Conservation (phyloP, 148 eudicot genomes). For the Persicaria maculosa region DNA sequence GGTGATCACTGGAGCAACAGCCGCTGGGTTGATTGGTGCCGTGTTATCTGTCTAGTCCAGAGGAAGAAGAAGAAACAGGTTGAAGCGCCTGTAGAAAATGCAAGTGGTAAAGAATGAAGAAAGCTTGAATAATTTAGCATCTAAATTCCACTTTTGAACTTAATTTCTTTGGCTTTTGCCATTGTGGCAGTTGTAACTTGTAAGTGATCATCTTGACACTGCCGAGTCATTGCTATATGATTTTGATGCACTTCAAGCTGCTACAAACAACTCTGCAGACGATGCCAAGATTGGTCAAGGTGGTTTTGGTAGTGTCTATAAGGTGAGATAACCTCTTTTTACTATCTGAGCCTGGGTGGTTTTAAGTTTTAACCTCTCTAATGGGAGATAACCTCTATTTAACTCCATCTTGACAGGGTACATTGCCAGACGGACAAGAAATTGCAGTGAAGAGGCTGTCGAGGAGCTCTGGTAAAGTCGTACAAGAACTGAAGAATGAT, state of each 20-base stretch:
- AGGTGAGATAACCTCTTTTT: conserved; percentile 19
- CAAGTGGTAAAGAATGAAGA: conserved; percentile 1
- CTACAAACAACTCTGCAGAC: conserved; percentile 42
- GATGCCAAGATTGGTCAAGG: conserved; percentile 51
- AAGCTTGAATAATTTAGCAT: background rate
- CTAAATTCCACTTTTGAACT: no score
- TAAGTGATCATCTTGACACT: conserved; percentile 19
- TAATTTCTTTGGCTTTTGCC: background rate
- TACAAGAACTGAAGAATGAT: conserved; percentile 20
- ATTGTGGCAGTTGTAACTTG: background rate
- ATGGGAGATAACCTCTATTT: no score
- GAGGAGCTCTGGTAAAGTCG: conserved; percentile 14
- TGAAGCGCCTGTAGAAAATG: background rate
- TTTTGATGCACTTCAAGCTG: conserved; percentile 29
- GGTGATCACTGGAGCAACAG: background rate
- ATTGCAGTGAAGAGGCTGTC: conserved; percentile 23
- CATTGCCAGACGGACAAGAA: conserved; percentile 15
- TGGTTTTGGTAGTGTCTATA: conserved; percentile 56
- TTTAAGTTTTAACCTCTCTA: no score
- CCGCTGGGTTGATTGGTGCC: background rate
- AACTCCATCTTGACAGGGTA: conserved; percentile 8
- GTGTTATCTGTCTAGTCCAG: background rate
- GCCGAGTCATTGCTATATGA: conserved; percentile 46
- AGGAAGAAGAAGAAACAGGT: background rate
- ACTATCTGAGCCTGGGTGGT: no score